Evolutionary conservation across 2,329 filamentous ascomycete genomes (phyloP).

Genomic region (Botrytis aclada): DNA sequence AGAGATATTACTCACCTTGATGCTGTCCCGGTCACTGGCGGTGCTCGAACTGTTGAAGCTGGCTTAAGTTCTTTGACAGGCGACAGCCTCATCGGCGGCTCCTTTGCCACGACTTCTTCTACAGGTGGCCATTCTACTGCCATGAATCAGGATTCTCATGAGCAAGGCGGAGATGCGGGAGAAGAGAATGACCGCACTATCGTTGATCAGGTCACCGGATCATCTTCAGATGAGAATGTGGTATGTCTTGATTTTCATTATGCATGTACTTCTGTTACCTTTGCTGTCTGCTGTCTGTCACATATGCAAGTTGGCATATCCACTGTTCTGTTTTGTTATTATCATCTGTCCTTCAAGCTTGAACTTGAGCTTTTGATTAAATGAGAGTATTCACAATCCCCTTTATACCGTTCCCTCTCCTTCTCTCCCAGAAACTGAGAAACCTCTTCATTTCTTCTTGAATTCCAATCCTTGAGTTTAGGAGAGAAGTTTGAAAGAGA

Average conservation of each 20-base stretch:
- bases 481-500: background rate
- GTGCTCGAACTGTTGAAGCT: no score
- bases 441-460: background rate
- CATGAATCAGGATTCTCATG: background rate
- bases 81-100: no score
- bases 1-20: no score
- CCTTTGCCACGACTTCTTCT: background rate
- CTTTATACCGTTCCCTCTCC: background rate
- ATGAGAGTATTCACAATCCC: background rate
- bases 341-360: background rate
- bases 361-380: background rate
- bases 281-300: background rate
- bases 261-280: background rate
- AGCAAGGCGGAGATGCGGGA: no score
- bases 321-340: background rate
- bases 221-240: background rate
- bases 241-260: background rate
- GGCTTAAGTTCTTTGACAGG: background rate
- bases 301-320: background rate
- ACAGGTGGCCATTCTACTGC: background rate
- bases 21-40: no score
- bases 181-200: background rate
- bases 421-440: background rate
- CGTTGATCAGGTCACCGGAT: background rate
- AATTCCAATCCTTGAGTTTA: background rate